A percentile compares a stretch with the other conserved stretches of the same genome.
These are phyloP conservation scores for Leishmania guyanensis DNA, from an alignment of 208 protist genomes.

Conservation along the genomic window DNA sequence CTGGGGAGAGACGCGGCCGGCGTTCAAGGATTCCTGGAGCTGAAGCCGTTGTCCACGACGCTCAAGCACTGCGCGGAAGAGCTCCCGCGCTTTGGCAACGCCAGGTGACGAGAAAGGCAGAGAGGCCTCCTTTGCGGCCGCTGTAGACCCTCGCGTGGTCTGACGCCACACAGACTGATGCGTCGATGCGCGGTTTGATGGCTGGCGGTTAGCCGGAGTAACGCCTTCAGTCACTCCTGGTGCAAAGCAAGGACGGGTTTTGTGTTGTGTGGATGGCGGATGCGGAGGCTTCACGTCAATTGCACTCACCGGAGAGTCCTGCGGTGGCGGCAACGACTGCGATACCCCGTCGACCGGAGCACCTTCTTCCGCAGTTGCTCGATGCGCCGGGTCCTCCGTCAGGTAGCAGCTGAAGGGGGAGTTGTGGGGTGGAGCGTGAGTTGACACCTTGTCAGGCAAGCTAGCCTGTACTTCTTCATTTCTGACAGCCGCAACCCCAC, in stretches of 20 bases:
- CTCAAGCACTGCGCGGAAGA: constrained; percentile 13
- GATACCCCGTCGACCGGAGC: constrained; percentile 2
- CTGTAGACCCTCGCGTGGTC: background rate
- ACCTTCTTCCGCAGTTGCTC: background rate
- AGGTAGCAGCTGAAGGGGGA: constrained; percentile 2
- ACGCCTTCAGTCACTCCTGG: background rate
- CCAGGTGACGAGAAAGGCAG: background rate
- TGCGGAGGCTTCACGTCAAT: background rate
- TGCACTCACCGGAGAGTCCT: background rate
- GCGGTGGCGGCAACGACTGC: background rate
- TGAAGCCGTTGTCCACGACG: constrained; percentile 16
- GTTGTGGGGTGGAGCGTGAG: background rate
- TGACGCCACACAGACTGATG: background rate
- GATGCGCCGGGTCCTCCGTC: constrained; percentile 2
- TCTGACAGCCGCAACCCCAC: background rate
- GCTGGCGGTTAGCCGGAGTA: background rate
- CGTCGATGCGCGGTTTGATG: background rate
- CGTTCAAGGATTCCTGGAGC: background rate
- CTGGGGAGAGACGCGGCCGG: background rate
- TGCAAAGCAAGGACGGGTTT: background rate
- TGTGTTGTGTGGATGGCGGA: background rate
- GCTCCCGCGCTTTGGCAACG: constrained; percentile 1
- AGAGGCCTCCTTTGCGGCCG: background rate
- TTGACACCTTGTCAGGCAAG: background rate
- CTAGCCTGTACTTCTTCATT: too few relatives aligned